These are phyloP conservation scores for Prunus fruticosa DNA, from an alignment of 306 rosid species.

Conservation along the genomic window DNA sequence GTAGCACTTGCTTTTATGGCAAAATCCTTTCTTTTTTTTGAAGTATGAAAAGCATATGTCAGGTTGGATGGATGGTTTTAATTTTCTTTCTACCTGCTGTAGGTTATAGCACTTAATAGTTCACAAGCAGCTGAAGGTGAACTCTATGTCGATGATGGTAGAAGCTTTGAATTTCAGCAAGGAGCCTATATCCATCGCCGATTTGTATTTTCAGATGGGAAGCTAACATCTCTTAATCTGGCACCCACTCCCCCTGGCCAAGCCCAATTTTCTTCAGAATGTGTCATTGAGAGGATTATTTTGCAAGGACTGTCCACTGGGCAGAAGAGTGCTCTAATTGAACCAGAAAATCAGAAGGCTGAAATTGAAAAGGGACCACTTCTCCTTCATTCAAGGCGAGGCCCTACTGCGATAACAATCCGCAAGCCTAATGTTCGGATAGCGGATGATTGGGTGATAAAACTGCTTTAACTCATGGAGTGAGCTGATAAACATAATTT, in stretches of 20 bases:
- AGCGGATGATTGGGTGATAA: conserved; percentile 72
- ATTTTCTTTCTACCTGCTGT: conserved; percentile 5
- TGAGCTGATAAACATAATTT: background rate
- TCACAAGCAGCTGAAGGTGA: conserved; percentile 94
- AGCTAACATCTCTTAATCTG: conserved; percentile 56
- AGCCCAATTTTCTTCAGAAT: conserved; percentile 37
- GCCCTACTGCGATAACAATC: conserved; percentile 46
- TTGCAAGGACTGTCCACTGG: conserved; percentile 59
- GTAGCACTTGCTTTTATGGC: background rate
- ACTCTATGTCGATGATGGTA: conserved; percentile 82
- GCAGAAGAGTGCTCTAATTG: conserved; percentile 60
- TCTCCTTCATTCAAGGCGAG: conserved; percentile 46
- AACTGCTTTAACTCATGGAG: conserved; percentile 35
- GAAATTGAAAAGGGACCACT: conserved; percentile 69
- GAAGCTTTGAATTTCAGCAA: conserved; percentile 63
- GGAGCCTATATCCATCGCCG: conserved; percentile 90
- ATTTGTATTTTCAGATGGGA: conserved; percentile 64
- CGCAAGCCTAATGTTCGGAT: conserved; percentile 73
- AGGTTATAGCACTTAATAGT: conserved; percentile 93
- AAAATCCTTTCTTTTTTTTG: no score
- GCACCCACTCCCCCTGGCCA: conserved; percentile 38
- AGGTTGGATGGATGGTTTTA: background rate
- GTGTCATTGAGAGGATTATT: conserved; percentile 75
- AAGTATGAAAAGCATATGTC: background rate
- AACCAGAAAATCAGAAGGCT: conserved; percentile 54